These are phyloP conservation scores for Hyphopichia fennica DNA, from an alignment of 1,139 yeast genomes.

Conservation along the genomic window DNA sequence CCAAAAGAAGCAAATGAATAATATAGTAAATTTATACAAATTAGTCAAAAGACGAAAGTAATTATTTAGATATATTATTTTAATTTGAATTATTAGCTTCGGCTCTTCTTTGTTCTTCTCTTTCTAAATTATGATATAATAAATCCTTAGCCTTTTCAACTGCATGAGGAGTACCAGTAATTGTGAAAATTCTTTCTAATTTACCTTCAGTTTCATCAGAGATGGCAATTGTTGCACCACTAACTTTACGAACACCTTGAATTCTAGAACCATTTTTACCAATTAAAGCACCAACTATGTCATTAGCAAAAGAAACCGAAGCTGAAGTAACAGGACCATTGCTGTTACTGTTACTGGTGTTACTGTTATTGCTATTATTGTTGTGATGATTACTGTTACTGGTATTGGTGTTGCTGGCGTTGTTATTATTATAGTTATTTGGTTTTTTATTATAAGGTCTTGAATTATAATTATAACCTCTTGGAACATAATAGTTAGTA, in stretches of 20 bases:
- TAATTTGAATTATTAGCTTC: constrained; percentile 15
- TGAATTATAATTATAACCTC: constrained; percentile 20
- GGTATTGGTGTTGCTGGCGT: not conserved
- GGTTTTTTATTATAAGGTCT: constrained; percentile 14
- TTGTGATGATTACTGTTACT: constrained; percentile 7
- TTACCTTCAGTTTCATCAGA: constrained; percentile 68
- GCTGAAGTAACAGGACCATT: constrained; percentile 15
- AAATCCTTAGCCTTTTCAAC: constrained; percentile 70
- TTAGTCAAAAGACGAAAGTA: not conserved
- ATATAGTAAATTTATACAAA: too few species aligned
- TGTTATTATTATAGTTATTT: constrained; percentile 10
- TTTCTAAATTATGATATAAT: constrained; percentile 72
- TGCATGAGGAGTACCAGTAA: constrained; percentile 63
- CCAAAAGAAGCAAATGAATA: not conserved
- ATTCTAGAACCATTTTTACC: constrained; percentile 87
- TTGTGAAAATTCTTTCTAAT: constrained; percentile 69
- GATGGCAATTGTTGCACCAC: constrained; percentile 81
- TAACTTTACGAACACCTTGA: constrained; percentile 77
- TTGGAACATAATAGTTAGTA: constrained; percentile 66
- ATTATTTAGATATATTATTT: not conserved
- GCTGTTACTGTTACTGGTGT: constrained; percentile 6
- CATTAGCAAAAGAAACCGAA: constrained; percentile 66
- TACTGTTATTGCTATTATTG: constrained; percentile 5
- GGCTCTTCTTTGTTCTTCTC: constrained; percentile 71
- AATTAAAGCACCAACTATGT: constrained; percentile 86